phyloP scores from a whole-genome alignment of 1,139 yeast genomes.

The Pichia sp. region DNA sequence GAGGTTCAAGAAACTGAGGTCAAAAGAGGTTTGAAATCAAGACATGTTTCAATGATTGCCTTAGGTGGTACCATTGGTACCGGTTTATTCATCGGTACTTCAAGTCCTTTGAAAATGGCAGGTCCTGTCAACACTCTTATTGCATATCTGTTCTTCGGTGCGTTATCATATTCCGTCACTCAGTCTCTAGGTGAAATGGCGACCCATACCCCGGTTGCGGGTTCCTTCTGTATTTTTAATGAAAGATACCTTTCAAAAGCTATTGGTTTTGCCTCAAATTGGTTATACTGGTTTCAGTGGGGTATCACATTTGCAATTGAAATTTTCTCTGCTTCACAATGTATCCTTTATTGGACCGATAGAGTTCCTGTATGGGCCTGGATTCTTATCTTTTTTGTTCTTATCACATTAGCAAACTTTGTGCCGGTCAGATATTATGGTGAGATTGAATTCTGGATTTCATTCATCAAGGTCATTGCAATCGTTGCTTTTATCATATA shows the following conservation, averaged over 20 bases:
- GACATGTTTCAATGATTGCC: constrained; percentile 63
- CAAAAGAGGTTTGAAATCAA: constrained; percentile 41
- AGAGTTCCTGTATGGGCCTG: constrained; percentile 69
- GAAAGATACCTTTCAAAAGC: constrained; percentile 63
- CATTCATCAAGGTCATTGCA: constrained; percentile 48
- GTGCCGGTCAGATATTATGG: constrained; percentile 60
- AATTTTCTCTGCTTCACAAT: constrained; percentile 73
- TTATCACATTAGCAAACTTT: constrained; percentile 42
- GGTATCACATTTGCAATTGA: constrained; percentile 80
- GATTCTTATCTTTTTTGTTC: constrained; percentile 64
- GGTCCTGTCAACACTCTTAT: constrained; percentile 65
- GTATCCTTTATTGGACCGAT: constrained; percentile 66
- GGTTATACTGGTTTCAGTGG: constrained; percentile 85
- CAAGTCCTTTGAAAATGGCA: constrained; percentile 40
- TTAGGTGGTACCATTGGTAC: constrained; percentile 70
- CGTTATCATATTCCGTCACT: constrained; percentile 56
- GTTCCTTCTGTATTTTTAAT: constrained; percentile 51
- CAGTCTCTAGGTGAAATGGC: constrained; percentile 78
- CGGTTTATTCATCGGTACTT: constrained; percentile 55
- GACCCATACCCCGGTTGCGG: constrained; percentile 63
- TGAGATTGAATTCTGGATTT: constrained; percentile 63
- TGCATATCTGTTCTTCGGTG: constrained; percentile 58
- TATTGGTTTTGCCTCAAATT: constrained; percentile 74
- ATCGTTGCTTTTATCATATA: constrained; percentile 47
- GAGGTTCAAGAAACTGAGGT: constrained; percentile 14